phyloP scores from a whole-genome alignment of 306 rosid species.

The Acacia melanoxylon region DNA sequence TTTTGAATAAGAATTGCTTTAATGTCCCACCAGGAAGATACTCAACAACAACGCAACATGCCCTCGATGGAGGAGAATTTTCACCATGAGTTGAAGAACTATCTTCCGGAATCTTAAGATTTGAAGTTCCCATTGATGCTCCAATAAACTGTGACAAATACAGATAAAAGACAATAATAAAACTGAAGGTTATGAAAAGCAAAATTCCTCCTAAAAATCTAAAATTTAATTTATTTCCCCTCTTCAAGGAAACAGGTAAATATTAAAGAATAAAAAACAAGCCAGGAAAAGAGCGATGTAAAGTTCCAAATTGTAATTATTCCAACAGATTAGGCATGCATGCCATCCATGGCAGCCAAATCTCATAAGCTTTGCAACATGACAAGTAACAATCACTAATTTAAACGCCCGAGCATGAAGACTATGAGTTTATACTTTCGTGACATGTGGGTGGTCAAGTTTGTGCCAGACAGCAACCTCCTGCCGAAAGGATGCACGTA shows the following conservation, averaged over 20 bases:
- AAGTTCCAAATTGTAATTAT: not conserved
- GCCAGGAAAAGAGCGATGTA: not conserved
- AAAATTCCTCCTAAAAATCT: slow-evolving; percentile 2
- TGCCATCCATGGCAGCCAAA: not conserved
- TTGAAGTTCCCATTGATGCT: slow-evolving; percentile 89
- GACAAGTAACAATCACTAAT: slow-evolving; percentile 20
- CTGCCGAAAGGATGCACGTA: slow-evolving; percentile 89
- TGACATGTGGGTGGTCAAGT: slow-evolving; percentile 93
- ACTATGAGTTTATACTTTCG: slow-evolving; percentile 56
- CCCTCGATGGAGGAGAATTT: slow-evolving; percentile 64
- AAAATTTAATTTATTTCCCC: not conserved
- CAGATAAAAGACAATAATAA: slow-evolving; percentile 19
- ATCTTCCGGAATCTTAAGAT: slow-evolving; percentile 69
- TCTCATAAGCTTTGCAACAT: slow-evolving; percentile 8
- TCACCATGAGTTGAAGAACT: slow-evolving; percentile 34
- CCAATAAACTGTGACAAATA: slow-evolving; percentile 69
- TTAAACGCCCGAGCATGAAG: slow-evolving; percentile 27
- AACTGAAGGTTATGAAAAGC: not conserved
- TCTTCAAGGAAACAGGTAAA: not conserved
- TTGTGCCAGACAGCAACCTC: slow-evolving; percentile 99
- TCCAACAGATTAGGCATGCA: not conserved
- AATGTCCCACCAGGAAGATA: slow-evolving; percentile 87
- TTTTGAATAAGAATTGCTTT: slow-evolving; percentile 66
- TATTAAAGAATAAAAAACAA: slow-evolving; percentile 5
- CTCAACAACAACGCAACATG: slow-evolving; percentile 87